Evolutionary conservation across 345 rosid species (phyloP).

Genomic region (Arabidopsis suecica): DNA sequence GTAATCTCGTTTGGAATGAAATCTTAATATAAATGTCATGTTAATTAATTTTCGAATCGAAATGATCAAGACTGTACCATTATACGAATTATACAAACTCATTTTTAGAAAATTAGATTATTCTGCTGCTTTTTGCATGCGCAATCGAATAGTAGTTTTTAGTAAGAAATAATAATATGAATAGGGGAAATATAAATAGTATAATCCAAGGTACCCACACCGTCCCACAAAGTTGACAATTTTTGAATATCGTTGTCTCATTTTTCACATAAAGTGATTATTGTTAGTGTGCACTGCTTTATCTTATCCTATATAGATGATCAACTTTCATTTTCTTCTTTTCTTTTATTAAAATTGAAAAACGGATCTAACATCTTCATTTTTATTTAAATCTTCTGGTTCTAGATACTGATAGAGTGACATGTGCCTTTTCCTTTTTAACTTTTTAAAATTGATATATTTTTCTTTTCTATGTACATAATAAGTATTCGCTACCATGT

Average conservation of each 20-base stretch:
- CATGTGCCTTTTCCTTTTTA: slow-evolving; percentile 3
- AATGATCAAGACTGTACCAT: not conserved
- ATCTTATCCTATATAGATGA: slow-evolving; percentile 34
- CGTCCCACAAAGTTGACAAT: slow-evolving; percentile 41
- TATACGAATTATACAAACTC: not conserved
- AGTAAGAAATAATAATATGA: not conserved
- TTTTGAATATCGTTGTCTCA: slow-evolving; percentile 35
- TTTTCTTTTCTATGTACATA: not conserved
- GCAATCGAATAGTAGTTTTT: not conserved
- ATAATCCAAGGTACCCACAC: slow-evolving; percentile 32
- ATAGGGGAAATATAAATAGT: no score
- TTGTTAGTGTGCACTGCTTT: slow-evolving; percentile 33
- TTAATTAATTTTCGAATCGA: not conserved
- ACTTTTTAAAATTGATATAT: not conserved
- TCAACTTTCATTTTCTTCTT: not conserved
- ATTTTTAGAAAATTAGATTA: not conserved
- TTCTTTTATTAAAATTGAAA: not conserved
- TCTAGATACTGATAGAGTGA: slow-evolving; percentile 37
- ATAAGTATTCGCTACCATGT: slow-evolving; percentile 37
- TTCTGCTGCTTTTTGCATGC: not conserved
- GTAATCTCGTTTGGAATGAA: no score
- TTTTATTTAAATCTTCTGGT: not conserved
- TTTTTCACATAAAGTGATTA: slow-evolving; percentile 34
- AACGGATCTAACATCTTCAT: slow-evolving; percentile 18
- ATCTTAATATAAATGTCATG: not conserved